Evolutionary conservation across 805 yeast species (phyloP).

Genomic region (Saccharomycopsis babjevae): DNA sequence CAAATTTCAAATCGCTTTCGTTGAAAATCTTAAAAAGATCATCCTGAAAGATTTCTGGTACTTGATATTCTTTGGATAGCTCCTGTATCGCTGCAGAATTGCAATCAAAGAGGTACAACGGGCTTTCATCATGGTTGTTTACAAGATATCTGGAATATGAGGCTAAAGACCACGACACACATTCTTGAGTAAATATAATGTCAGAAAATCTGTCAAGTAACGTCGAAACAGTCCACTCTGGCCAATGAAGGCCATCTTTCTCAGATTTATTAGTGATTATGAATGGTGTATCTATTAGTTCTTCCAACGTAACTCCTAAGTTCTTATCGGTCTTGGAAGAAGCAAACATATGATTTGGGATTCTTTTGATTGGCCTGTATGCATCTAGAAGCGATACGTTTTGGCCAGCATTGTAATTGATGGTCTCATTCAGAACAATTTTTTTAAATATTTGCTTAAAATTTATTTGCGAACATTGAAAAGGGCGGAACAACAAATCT

Average conservation of each 20-base stretch:
- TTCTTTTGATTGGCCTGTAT: slow-evolving; percentile 26
- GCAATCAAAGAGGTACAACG: slow-evolving; percentile 80
- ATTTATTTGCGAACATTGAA: slow-evolving; percentile 65
- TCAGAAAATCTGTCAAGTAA: slow-evolving; percentile 46
- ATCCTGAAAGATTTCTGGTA: slow-evolving; percentile 43
- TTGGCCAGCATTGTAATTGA: slow-evolving; percentile 5
- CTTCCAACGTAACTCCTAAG: neutral
- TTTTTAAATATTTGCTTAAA: slow-evolving; percentile 40
- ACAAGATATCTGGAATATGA: slow-evolving; percentile 52
- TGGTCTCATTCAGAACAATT: slow-evolving; percentile 37
- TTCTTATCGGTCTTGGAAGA: slow-evolving; percentile 34
- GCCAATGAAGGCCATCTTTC: slow-evolving; percentile 41
- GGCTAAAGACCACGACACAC: slow-evolving; percentile 66
- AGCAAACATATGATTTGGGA: slow-evolving; percentile 35
- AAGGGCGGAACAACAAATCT: slow-evolving; percentile 74
- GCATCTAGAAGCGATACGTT: slow-evolving; percentile 10
- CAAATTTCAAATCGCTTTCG: slow-evolving; percentile 10
- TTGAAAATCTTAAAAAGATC: slow-evolving; percentile 54
- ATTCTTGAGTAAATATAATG: slow-evolving; percentile 70
- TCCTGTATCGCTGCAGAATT: slow-evolving; percentile 54
- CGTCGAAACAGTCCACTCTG: slow-evolving; percentile 45
- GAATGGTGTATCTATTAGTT: slow-evolving; percentile 52
- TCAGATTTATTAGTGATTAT: slow-evolving; percentile 31
- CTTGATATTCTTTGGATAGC: slow-evolving; percentile 40
- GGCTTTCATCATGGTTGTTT: slow-evolving; percentile 67